These are phyloP conservation scores for Hypoxylon trugodes DNA, from an alignment of 495 filamentous ascomycete species.

Conservation along the genomic window DNA sequence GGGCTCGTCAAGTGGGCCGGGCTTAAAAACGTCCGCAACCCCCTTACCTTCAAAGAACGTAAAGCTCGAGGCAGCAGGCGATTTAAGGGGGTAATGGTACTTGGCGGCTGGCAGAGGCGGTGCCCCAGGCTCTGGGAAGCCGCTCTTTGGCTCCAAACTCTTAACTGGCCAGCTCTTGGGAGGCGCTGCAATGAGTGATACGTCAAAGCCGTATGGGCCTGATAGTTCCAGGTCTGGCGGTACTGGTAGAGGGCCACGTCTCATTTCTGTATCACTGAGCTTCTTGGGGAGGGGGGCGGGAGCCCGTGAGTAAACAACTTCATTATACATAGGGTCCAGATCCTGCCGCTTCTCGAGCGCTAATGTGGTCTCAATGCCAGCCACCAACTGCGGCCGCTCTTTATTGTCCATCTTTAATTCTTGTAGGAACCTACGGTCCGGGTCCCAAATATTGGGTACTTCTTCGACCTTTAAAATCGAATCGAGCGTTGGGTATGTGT, in stretches of 20 bases:
- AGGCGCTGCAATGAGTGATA: not conserved
- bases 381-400: conserved; percentile 4
- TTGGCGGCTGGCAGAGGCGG: not conserved
- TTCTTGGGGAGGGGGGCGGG: conserved; percentile 13
- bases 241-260: conserved; percentile 12
- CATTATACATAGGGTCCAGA: not conserved
- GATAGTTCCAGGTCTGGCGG: not conserved
- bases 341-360: conserved; percentile 29
- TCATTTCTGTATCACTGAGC: conserved; percentile 27
- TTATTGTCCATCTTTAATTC: conserved; percentile 5
- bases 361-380: conserved; percentile 22
- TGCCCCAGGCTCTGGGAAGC: not conserved
- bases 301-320: conserved; percentile 18
- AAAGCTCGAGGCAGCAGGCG: conserved; percentile 20
- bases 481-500: conserved; percentile 31
- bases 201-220: not conserved
- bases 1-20: not conserved
- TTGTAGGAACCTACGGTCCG: conserved; percentile 5
- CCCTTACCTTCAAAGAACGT: conserved; percentile 4
- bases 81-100: conserved; percentile 20
- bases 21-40: conserved; percentile 4
- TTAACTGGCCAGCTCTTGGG: not conserved
- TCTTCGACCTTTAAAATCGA: not conserved
- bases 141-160: not conserved
- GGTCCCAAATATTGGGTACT: conserved; percentile 27